Evolutionary conservation across 805 yeast species (phyloP).

Genomic region (Wickerhamomyces queroliae): DNA sequence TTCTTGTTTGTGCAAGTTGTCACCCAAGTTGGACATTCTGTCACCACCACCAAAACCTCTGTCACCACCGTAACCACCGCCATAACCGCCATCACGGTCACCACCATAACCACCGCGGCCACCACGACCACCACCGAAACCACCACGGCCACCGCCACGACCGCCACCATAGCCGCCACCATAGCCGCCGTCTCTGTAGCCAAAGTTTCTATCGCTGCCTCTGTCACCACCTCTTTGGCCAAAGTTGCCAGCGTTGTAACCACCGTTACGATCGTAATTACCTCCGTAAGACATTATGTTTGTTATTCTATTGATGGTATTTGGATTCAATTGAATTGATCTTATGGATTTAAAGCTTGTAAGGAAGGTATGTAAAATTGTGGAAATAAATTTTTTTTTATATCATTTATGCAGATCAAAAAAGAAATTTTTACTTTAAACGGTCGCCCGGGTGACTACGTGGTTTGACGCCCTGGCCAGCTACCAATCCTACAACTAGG

Average conservation of each 20-base stretch:
- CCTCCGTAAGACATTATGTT: slow-evolving; percentile 27
- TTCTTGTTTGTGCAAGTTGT: slow-evolving; percentile 61
- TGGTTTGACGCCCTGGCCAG: too few species aligned
- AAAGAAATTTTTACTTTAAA: neutral
- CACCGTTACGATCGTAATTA: slow-evolving; percentile 25
- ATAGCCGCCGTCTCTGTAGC: slow-evolving; percentile 33
- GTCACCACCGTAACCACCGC: slow-evolving; percentile 32
- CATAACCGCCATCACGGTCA: slow-evolving; percentile 30
- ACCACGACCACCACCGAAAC: slow-evolving; percentile 33
- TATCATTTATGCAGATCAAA: neutral
- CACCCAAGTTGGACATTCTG: slow-evolving; percentile 38
- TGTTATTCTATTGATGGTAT: neutral
- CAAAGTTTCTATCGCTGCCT: slow-evolving; percentile 28
- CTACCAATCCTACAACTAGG: too few species aligned
- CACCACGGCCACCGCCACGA: slow-evolving; percentile 33
- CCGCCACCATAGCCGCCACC: slow-evolving; percentile 29
- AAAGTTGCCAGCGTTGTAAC: slow-evolving; percentile 28
- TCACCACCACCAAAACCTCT: slow-evolving; percentile 37
- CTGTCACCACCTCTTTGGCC: slow-evolving; percentile 24
- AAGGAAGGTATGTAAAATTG: neutral
- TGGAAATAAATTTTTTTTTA: slow-evolving; percentile 1
- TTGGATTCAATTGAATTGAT: neutral
- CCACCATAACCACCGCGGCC: slow-evolving; percentile 33
- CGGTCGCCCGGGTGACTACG: too few species aligned
- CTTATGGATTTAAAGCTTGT: neutral